Evolutionary conservation across 129 eudicot species (phyloP), one percentile per base, ranked within the genome.

Genomic region (Centaurea solstitialis): DNA sequence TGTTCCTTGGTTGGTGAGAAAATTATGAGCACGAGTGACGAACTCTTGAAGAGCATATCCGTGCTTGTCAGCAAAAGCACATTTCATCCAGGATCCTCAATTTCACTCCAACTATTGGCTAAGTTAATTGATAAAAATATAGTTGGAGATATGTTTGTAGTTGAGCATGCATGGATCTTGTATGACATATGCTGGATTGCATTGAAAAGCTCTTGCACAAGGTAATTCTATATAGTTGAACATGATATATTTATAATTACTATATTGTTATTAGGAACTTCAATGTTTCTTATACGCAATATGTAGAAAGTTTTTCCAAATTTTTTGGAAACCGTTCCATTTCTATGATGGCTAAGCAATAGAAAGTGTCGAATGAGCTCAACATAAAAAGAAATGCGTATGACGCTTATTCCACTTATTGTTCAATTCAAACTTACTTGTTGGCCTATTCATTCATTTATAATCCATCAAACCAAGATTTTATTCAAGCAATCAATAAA

Each of bases 151-250:
- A 79, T 81, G 10, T 75, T 94, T 73, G 88, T 93, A 30, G 62
- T 84, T 81, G 97, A 94, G 71, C 88, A 88, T 79, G 97, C 99
- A 72, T 77, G 84, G 7, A 64, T 90, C n/a, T 87, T 94, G 13
- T 92, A 92, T 82, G 78, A 80, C 68, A 75, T 94, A 15, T 90
- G 90, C 77, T 91, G 94, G 94, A 87, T 87, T 75, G 64, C 88
- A 24, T 72, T 89, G 71, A 84, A 86, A 80, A 75, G 80, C 74
- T 80, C 79, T 30, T 62, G 26, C 57, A 89, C 85, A 81, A 90
- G 99, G 99, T 26, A 26, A 26, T 26, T 26, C 30, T 26, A 26
- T 26, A 26, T 26, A 26, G 30, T 26, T 26, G 30, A 28, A 30
- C 62, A 30, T 11, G 70, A 39, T 66, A 18, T 76, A 61, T 77